A percentile compares a stretch with the other conserved stretches of the same genome.
Evolutionary conservation across 164 flowering plant species (phyloP).

Genomic region (Dillenia suffruticosa): DNA sequence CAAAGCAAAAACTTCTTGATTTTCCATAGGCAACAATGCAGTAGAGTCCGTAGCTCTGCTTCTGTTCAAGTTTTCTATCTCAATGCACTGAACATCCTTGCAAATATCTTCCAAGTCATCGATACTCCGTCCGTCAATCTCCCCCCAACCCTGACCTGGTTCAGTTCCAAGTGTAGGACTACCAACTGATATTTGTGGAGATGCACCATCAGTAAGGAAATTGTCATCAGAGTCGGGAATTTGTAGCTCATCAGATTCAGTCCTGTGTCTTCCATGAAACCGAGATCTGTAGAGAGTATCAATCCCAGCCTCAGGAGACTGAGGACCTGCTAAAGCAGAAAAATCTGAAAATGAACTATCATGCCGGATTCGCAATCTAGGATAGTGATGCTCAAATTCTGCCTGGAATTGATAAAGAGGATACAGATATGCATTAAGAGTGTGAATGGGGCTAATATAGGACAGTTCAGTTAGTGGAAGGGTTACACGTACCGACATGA

Average conservation of each 20-base stretch:
- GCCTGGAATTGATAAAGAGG: conserved; percentile 15
- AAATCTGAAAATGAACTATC: conserved; percentile 32
- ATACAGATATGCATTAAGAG: conserved; percentile 1
- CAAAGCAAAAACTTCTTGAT: conserved; percentile 19
- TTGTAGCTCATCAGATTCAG: conserved; percentile 14
- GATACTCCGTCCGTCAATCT: conserved; percentile 16
- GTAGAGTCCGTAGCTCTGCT: conserved; percentile 11
- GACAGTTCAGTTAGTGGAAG: no score
- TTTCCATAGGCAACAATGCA: conserved; percentile 16
- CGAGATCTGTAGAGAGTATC: conserved; percentile 14
- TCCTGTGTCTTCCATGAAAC: conserved; percentile 10
- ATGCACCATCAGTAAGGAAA: conserved; percentile 31
- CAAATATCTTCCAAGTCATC: conserved; percentile 42
- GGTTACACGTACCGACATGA: conserved; percentile 28
- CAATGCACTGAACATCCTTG: conserved; percentile 71
- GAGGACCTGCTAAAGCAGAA: conserved; percentile 28
- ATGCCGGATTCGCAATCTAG: conserved; percentile 15
- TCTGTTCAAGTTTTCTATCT: conserved; percentile 29
- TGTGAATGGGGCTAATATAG: neutral
- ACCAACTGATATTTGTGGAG: conserved; percentile 20
- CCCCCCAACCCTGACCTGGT: conserved; percentile 39
- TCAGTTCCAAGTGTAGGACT: conserved; percentile 37
- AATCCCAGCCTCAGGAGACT: conserved; percentile 20
- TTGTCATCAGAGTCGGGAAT: conserved; percentile 32
- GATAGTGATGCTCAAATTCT: conserved; percentile 10